These are phyloP conservation scores for Neofusicoccum laricinum DNA, from an alignment of 2,329 filamentous ascomycete genomes.

Conservation along the genomic window DNA sequence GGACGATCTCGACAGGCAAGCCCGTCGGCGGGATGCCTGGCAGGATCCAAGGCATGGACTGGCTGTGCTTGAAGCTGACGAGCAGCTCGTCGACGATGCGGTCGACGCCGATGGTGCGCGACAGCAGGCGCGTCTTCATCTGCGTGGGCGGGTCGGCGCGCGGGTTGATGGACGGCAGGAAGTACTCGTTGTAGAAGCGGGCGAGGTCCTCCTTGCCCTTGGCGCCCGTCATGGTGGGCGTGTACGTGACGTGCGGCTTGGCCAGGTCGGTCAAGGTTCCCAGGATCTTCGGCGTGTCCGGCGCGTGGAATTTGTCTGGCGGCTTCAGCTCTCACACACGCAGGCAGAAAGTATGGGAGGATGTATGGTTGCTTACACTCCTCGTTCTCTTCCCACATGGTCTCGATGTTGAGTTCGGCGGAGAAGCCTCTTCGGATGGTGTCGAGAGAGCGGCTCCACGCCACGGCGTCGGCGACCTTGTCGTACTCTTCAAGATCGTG, in stretches of 20 bases:
- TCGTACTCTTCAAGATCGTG: conserved; percentile 67
- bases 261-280: conserved; percentile 34
- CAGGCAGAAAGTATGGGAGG: neutral
- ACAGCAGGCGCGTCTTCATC: conserved; percentile 49
- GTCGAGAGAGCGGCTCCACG: conserved; percentile 65
- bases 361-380: conserved; percentile 25
- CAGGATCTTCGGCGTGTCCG: conserved; percentile 36
- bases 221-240: conserved; percentile 47
- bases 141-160: conserved; percentile 42
- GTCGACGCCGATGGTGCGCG: conserved; percentile 56
- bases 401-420: conserved; percentile 45
- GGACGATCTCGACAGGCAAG: conserved; percentile 54
- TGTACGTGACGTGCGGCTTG: conserved; percentile 41
- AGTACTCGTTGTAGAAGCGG: conserved; percentile 57
- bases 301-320: conserved; percentile 36
- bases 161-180: conserved; percentile 45
- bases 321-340: neutral
- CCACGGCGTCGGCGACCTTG: conserved; percentile 60
- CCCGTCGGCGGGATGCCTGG: conserved; percentile 57
- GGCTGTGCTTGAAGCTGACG: conserved; percentile 56
- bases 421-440: conserved; percentile 60
- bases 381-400: conserved; percentile 42
- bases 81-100: conserved; percentile 61
- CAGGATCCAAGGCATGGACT: conserved; percentile 57
- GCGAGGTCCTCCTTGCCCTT: conserved; percentile 41